A percentile compares a stretch with the other conserved stretches of the same genome.
These are phyloP conservation scores for Thecaphora frezii DNA, from an alignment of 1,284 basidiomycete species.

Conservation along the genomic window DNA sequence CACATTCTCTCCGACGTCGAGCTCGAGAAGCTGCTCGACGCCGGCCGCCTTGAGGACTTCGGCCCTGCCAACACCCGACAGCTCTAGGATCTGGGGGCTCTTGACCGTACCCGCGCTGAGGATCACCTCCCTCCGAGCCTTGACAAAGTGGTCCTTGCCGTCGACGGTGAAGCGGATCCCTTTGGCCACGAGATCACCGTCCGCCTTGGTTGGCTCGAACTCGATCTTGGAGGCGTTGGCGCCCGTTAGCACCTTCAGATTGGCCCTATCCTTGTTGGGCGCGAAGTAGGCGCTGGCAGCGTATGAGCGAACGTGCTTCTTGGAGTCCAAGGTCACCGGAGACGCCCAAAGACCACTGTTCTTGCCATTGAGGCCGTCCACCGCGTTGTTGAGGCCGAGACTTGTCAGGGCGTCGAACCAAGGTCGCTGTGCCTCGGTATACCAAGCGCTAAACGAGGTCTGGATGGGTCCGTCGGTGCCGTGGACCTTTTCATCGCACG, in stretches of 20 bases:
- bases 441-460: constrained; percentile 42
- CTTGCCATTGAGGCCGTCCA: constrained; percentile 27
- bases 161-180: constrained; percentile 52
- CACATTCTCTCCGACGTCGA: constrained; percentile 64
- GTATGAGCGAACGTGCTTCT: constrained; percentile 34
- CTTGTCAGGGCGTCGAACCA: constrained; percentile 41
- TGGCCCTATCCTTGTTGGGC: constrained; percentile 23
- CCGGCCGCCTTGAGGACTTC: constrained; percentile 29
- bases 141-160: constrained; percentile 42
- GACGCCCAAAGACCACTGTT: constrained; percentile 44
- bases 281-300: constrained; percentile 39
- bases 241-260: constrained; percentile 43
- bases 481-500: constrained; percentile 25
- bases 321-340: constrained; percentile 23
- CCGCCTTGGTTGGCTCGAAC: constrained; percentile 11
- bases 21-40: constrained; percentile 27
- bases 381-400: constrained; percentile 29
- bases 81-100: constrained; percentile 54
- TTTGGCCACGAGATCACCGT: constrained; percentile 33
- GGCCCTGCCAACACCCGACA: constrained; percentile 36
- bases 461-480: constrained; percentile 35
- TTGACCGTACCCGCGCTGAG: constrained; percentile 63
- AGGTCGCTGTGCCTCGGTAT: constrained; percentile 36
- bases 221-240: constrained; percentile 35
- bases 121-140: constrained; percentile 62